These are phyloP conservation scores for Phytophthora ramorum DNA, from an alignment of 352 stramenopile species.

Conservation along the genomic window DNA sequence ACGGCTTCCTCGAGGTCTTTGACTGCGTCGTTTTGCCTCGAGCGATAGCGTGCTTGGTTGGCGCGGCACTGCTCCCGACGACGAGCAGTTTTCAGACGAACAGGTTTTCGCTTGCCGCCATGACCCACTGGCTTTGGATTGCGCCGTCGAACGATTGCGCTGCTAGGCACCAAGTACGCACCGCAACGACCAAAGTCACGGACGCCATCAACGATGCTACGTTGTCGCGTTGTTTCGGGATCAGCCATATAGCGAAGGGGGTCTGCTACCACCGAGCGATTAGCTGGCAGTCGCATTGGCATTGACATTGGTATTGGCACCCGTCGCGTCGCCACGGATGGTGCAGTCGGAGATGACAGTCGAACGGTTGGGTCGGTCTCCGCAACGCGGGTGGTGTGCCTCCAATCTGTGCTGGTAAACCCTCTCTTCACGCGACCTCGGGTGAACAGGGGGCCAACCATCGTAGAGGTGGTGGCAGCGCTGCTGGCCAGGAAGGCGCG, in stretches of 20 bases:
- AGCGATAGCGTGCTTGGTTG: slow-evolving; percentile 18
- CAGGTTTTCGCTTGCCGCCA: not conserved
- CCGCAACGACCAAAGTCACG: too few species aligned
- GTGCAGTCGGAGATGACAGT: too few species aligned
- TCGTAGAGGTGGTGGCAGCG: not conserved
- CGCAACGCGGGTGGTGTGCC: too few species aligned
- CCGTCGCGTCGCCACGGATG: too few species aligned
- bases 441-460: slow-evolving; percentile 7
- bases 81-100: slow-evolving; percentile 2
- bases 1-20: slow-evolving; percentile 1
- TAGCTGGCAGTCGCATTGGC: not conserved
- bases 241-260: too few species aligned
- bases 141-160: not conserved
- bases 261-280: too few species aligned
- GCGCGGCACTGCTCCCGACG: slow-evolving; percentile 25
- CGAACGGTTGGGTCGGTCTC: not conserved
- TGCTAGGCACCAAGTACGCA: too few species aligned
- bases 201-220: too few species aligned
- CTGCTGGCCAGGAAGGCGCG: too few species aligned
- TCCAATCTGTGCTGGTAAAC: not conserved
- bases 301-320: too few species aligned
- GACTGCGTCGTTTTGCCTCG: slow-evolving; percentile 12
- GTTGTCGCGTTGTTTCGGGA: too few species aligned
- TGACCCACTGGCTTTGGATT: not conserved
- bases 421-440: too few species aligned